These are phyloP conservation scores for Trichoderma semiorbis DNA, from an alignment of 2,329 filamentous ascomycete genomes.

Conservation along the genomic window DNA sequence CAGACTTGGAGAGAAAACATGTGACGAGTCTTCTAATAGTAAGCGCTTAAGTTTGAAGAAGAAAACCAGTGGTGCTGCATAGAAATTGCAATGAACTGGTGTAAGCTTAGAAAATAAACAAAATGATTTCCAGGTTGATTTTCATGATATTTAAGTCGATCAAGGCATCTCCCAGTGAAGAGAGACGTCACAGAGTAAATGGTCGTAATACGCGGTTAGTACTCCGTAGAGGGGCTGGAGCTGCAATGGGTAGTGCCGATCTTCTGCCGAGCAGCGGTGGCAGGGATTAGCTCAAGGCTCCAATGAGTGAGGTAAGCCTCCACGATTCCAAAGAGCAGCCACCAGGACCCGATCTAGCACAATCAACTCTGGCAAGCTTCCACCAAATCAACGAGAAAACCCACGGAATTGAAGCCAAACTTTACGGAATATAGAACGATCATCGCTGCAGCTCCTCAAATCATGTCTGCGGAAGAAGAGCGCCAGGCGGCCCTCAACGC, in stretches of 20 bases:
- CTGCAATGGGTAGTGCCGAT: constrained; percentile 26
- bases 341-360: constrained; percentile 18
- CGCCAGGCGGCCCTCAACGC: constrained; percentile 68
- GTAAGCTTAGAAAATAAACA: neutral
- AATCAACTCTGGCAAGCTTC: constrained; percentile 14
- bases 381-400: neutral
- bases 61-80: neutral
- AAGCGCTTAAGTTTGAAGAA: neutral
- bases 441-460: constrained; percentile 17
- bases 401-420: neutral
- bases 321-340: constrained; percentile 25
- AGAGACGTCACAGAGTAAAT: neutral
- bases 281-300: constrained; percentile 34
- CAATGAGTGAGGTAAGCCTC: constrained; percentile 41
- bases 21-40: neutral
- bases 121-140: too few relatives aligned
- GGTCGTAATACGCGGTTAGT: neutral
- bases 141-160: neutral
- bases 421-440: neutral
- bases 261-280: constrained; percentile 30
- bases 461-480: constrained; percentile 55
- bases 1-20: neutral
- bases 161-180: neutral
- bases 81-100: neutral
- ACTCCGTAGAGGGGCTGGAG: neutral